phyloP scores from a whole-genome alignment of 164 flowering plant genomes.

The Amborella trichopoda region DNA sequence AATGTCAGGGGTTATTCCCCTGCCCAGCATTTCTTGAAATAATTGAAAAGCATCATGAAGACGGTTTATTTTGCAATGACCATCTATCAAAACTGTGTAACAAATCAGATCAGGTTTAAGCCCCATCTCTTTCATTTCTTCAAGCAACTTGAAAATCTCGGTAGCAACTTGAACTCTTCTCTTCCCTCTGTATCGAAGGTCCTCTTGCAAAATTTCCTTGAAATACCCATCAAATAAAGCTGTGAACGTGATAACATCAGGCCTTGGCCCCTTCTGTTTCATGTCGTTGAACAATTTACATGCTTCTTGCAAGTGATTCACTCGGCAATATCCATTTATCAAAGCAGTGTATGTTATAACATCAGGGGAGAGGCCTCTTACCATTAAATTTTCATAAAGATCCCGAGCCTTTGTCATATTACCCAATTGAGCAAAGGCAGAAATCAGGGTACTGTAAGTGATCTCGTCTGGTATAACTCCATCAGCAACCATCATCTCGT shows the following conservation, averaged over 20 bases:
- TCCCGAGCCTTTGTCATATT: slow-evolving; percentile 34
- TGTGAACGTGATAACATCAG: slow-evolving; percentile 60
- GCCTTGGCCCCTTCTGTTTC: slow-evolving; percentile 46
- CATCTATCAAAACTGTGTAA: slow-evolving; percentile 61
- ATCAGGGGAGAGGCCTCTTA: slow-evolving; percentile 34
- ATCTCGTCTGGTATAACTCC: slow-evolving; percentile 20
- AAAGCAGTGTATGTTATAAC: slow-evolving; percentile 46
- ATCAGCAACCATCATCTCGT: slow-evolving; percentile 20
- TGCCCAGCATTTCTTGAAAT: slow-evolving; percentile 41
- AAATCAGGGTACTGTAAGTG: slow-evolving; percentile 33
- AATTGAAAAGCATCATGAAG: slow-evolving; percentile 39
- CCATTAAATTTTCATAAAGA: slow-evolving; percentile 30
- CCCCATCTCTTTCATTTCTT: slow-evolving; percentile 34
- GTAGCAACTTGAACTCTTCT: slow-evolving; percentile 7
- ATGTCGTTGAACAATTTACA: slow-evolving; percentile 39
- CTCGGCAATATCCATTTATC: slow-evolving; percentile 55
- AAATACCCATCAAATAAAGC: slow-evolving; percentile 45
- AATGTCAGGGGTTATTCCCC: slow-evolving; percentile 54
- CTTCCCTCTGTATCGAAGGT: slow-evolving; percentile 1
- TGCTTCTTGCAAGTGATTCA: slow-evolving; percentile 38
- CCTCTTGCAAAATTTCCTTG: slow-evolving; percentile 9
- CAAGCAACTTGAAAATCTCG: slow-evolving; percentile 13
- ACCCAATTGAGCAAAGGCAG: slow-evolving; percentile 33
- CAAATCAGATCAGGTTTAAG: slow-evolving; percentile 38
- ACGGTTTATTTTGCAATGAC: slow-evolving; percentile 28